These are phyloP conservation scores for Schizochytrium sp. DNA, from an alignment of 108 stramenopile species.

Conservation along the genomic window DNA sequence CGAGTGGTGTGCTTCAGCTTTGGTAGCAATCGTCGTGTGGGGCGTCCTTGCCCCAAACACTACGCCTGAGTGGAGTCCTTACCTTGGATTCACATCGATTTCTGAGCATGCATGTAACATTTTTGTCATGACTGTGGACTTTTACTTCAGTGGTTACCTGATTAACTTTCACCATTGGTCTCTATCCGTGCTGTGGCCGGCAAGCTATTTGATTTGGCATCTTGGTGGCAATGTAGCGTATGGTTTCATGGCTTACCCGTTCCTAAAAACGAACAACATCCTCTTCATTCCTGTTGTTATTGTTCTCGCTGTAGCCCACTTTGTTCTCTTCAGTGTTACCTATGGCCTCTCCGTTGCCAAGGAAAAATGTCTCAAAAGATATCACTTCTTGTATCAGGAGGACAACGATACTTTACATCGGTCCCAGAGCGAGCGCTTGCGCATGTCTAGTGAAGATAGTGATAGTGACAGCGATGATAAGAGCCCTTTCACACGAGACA, in stretches of 20 bases:
- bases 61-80: background rate
- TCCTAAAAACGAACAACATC: background rate
- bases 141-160: slow-evolving; percentile 30
- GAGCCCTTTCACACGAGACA: no score
- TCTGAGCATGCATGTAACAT: slow-evolving; percentile 21
- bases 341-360: slow-evolving; percentile 20
- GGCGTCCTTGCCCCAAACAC: slow-evolving; percentile 20
- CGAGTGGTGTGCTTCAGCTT: background rate
- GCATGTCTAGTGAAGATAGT: background rate
- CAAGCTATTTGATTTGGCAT: slow-evolving; percentile 30
- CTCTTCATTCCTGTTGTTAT: slow-evolving; percentile 2
- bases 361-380: slow-evolving; percentile 6
- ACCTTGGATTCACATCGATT: background rate
- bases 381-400: background rate
- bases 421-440: background rate
- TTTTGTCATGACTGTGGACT: slow-evolving; percentile 33
- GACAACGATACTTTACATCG: no score
- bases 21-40: slow-evolving; percentile 52
- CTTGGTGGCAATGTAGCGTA: background rate
- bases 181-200: background rate
- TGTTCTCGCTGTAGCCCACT: background rate
- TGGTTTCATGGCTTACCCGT: slow-evolving; percentile 55
- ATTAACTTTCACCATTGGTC: slow-evolving; percentile 35
- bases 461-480: no score
- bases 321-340: slow-evolving; percentile 6